phyloP scores from a whole-genome alignment of 2,329 filamentous ascomycete genomes.

The Arthrocladium fulminans region DNA sequence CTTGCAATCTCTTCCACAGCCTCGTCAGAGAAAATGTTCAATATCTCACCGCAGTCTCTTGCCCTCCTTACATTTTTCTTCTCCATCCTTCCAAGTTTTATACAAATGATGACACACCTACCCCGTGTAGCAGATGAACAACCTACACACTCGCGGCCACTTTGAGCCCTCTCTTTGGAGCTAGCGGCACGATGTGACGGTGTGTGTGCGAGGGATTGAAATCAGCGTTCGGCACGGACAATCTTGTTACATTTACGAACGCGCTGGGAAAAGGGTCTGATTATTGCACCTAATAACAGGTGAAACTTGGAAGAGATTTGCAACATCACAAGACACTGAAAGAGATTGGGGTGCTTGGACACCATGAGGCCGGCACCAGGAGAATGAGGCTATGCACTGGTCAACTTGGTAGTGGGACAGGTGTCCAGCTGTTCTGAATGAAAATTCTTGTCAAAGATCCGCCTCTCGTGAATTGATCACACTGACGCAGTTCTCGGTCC shows the following conservation, averaged over 20 bases:
- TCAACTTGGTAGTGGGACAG: too few relatives aligned
- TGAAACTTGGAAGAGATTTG: conserved; percentile 3
- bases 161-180: neutral
- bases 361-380: too few relatives aligned
- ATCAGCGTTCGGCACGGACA: conserved; percentile 5
- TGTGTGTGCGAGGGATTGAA: neutral
- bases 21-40: neutral
- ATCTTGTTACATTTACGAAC: conserved; percentile 5
- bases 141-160: neutral
- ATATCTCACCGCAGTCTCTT: neutral
- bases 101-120: conserved; percentile 5
- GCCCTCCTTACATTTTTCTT: neutral
- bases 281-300: neutral
- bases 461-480: too few relatives aligned
- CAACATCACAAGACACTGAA: too few relatives aligned
- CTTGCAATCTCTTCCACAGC: neutral
- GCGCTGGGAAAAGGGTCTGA: conserved; percentile 2
- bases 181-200: neutral
- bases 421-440: too few relatives aligned
- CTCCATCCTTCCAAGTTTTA: conserved; percentile 6
- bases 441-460: too few relatives aligned
- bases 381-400: too few relatives aligned
- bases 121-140: conserved; percentile 2
- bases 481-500: too few relatives aligned
- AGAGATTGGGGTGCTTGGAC: too few relatives aligned